Base-by-base conservation (phyloP, 176 grass and related monocot genomes). In the Elymus sibiricus region DNA sequence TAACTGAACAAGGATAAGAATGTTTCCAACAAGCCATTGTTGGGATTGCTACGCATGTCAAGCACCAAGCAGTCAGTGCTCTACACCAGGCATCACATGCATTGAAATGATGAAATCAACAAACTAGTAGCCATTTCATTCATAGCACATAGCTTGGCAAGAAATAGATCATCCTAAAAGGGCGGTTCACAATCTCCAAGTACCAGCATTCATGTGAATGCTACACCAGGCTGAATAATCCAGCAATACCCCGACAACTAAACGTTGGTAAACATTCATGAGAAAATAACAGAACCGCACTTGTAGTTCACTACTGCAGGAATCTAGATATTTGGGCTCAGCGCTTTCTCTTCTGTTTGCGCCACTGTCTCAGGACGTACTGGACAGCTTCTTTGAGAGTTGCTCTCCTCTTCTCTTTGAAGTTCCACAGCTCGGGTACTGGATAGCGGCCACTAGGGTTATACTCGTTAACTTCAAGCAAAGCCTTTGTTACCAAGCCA, bases 381-480 rank as follows among this genome's bases (percentile, higher is more conserved):
- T 82, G 80, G 64, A 82, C 47, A 28, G 11, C 80, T 37, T 82
- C 80, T 67, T 82, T 82, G 64, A 82, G 64, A 14, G 80, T 82
- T 35, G 80, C 80, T 35, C 27, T 82, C 29, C 64, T n/a, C 19
- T 35, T 10, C 43, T 58, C 46, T 47, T 82, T 82, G 64, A 71
- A 82, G 47, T 82, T 70, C 80, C 80, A 94, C 11, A 94, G 49
- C 64, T 89, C 86, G 3, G 80, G 47, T 60, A 91, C 79, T 19
- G 64, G 5, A 77, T 76, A 86, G 40, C 83, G 85, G 35, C 73
- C 83, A 22, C 80, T 88, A 4, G 89, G 86, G 34, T 87, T 94
- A 55, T 86, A 91, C 76, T 94, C 92, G 14, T 87, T 87, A 9
- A 94, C 79, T 39, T 94, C 92, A 25, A 87, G 10, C 9, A 94